Conservation (phyloP, 768 basidiomycete genomes). For the Tulasnella sp. region DNA sequence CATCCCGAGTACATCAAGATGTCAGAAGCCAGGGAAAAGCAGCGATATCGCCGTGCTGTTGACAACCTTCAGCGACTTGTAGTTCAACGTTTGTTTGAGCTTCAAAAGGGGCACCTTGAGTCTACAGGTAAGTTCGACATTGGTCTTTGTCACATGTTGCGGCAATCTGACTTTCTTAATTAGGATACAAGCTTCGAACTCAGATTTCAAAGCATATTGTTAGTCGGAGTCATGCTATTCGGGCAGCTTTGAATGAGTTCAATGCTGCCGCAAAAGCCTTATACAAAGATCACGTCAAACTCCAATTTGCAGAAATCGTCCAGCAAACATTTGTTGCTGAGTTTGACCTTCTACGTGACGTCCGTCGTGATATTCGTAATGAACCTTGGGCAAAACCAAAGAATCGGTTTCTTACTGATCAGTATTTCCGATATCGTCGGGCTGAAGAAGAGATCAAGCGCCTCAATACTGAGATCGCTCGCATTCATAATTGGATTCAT, state of each 20-base stretch:
- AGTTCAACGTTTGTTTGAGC: conserved; percentile 4
- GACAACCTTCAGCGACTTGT: conserved; percentile 2
- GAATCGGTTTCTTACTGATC: background rate
- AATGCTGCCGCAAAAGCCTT: background rate
- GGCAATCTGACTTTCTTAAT: background rate
- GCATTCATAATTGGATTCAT: background rate
- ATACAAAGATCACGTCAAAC: background rate
- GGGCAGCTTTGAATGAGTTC: background rate
- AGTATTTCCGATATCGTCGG: background rate
- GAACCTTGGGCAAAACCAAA: background rate
- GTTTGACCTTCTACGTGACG: background rate
- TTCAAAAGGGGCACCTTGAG: background rate
- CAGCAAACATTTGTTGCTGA: background rate
- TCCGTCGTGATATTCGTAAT: background rate
- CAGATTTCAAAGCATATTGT: background rate
- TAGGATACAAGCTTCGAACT: background rate
- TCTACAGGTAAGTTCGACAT: background rate
- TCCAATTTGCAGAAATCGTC: background rate
- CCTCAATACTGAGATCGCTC: background rate
- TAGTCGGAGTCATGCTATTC: conserved; percentile 1
- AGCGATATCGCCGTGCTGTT: background rate
- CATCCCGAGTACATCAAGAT: background rate
- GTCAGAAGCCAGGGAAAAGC: background rate
- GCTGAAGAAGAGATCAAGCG: background rate
- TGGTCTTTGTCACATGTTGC: background rate